Evolutionary conservation across 108 stramenopile species (phyloP).

Genomic region (Nitzschia putrida): DNA sequence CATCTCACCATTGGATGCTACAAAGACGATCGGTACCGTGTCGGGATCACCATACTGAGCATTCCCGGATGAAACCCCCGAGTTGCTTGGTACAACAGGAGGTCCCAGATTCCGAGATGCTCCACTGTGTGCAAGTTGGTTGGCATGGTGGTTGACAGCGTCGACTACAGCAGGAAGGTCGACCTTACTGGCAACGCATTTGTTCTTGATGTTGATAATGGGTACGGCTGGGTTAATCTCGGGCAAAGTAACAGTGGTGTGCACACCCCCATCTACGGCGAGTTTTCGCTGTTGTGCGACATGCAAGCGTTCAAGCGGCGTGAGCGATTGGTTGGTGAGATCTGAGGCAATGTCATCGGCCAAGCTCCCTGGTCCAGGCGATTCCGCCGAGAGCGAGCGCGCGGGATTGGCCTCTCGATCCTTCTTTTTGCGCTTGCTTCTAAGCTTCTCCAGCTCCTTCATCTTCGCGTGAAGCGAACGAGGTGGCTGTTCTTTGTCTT

Average conservation of each 20-base stretch:
- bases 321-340: constrained; percentile 30
- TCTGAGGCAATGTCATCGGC: constrained; percentile 28
- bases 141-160: constrained; percentile 62
- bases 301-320: constrained; percentile 70
- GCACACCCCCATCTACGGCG: constrained; percentile 54
- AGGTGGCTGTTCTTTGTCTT: constrained; percentile 86
- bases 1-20: constrained; percentile 62
- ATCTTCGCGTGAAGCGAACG: constrained; percentile 74
- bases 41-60: constrained; percentile 74
- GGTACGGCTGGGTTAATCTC: constrained; percentile 28
- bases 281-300: constrained; percentile 70
- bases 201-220: constrained; percentile 65
- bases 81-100: constrained; percentile 4
- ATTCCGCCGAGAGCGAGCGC: constrained; percentile 5
- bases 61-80: neutral
- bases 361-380: constrained; percentile 5
- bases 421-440: constrained; percentile 62
- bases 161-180: constrained; percentile 74
- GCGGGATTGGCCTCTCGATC: constrained; percentile 37
- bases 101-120: constrained; percentile 11
- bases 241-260: constrained; percentile 3
- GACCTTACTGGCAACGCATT: constrained; percentile 69
- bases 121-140: constrained; percentile 82
- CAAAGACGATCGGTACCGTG: constrained; percentile 71
- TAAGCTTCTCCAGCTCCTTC: constrained; percentile 77